Evolutionary conservation across 768 basidiomycete genomes (phyloP).

Genomic region (Hirschioporus abietinus): DNA sequence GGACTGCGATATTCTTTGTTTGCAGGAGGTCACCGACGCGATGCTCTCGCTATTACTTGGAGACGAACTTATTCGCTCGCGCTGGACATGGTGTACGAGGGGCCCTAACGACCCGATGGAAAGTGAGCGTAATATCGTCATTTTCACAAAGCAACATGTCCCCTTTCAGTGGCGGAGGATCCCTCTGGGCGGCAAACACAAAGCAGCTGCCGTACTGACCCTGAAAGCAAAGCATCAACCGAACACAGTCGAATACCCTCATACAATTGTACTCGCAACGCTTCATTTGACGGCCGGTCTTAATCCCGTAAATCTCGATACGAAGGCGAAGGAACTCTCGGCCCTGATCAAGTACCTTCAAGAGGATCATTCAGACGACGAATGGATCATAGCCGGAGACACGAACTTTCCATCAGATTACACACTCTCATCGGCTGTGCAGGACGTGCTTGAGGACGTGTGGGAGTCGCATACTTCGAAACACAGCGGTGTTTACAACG

Average conservation of each 20-base stretch:
- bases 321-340: slow-evolving; percentile 15
- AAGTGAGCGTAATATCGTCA: slow-evolving; percentile 16
- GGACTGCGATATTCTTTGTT: slow-evolving; percentile 15
- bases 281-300: slow-evolving; percentile 19
- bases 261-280: slow-evolving; percentile 13
- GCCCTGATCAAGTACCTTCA: slow-evolving; percentile 11
- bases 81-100: slow-evolving; percentile 12
- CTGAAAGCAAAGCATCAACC: neutral
- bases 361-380: slow-evolving; percentile 8
- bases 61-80: slow-evolving; percentile 1
- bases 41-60: slow-evolving; percentile 9
- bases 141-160: slow-evolving; percentile 12
- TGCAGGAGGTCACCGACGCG: slow-evolving; percentile 20
- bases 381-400: slow-evolving; percentile 18
- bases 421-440: slow-evolving; percentile 3
- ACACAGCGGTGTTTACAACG: neutral
- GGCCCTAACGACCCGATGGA: slow-evolving; percentile 13
- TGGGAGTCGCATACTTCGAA: slow-evolving; percentile 3
- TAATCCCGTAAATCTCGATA: slow-evolving; percentile 5
- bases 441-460: slow-evolving; percentile 10
- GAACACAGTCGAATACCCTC: neutral
- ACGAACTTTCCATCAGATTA: slow-evolving; percentile 14
- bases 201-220: slow-evolving; percentile 14
- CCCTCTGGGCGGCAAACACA: slow-evolving; percentile 14
- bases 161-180: slow-evolving; percentile 13